Base-by-base conservation (phyloP, 2,329 filamentous ascomycete species). In the Botrytis aclada region DNA sequence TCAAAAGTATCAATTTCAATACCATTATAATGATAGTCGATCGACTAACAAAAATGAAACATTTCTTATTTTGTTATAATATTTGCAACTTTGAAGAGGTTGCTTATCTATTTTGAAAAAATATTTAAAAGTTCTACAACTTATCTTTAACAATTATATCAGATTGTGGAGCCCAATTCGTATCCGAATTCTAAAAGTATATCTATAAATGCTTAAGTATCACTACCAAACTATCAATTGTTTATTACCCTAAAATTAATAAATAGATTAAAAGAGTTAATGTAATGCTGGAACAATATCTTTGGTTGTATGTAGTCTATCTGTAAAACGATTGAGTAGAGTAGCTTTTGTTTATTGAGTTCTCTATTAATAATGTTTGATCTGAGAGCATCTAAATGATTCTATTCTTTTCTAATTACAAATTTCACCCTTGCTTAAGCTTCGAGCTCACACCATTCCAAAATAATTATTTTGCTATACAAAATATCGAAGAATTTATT, bases 381-480 rank as follows among this genome's bases (percentile, higher is more conserved):
- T 45, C 0, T 2, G 1, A 45, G 8, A 45, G 1, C 1, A 45
- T 22, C 0, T 2, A 3, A 20, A 45, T 45, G 20, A 45, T 1
- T 20, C 1, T 20, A 20, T 45, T 45, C 18, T 45, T 45, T 20
- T 45, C 8, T 20, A 45, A 45, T 45, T 45, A 45, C 1, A 8
- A 7, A 45, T 45, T 45, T 20, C 16, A 45, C 8, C 3, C 0
- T 8, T 45, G 2, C 3, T 20, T 45, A 20, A 1, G 3, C 1
- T 45, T 45, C 16, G 2, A 45, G 6, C 3, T 0, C 2, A 2
- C 3, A 8, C 8, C 20, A 20, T 20, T 8, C 1, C 1, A 45
- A 2, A 45, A 1, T 3, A 45, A 7, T 3, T 3, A 3, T 8
- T 3, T 3, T 45, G 2, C 4, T 45, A 20, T 45, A 20, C 1